Evolutionary conservation across 164 flowering plant genomes (phyloP), one percentile per base, ranked within the genome.

Genomic region (Cinnamomum micranthum): DNA sequence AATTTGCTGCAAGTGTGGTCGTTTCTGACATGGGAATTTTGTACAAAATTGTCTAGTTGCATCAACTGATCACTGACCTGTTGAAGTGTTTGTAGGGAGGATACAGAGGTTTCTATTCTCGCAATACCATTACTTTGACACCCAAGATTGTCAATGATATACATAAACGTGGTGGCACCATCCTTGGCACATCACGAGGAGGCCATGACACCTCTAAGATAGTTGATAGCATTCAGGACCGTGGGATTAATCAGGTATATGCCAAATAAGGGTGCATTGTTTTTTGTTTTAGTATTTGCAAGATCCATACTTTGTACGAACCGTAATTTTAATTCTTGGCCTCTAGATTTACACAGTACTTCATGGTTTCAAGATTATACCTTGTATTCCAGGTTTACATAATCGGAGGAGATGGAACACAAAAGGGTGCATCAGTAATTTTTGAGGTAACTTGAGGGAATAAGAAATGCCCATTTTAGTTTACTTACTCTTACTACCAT

Each of bases 341-440:
- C 24, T 60, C 69, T 22, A 71, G 20, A 4, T 35, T 6, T 17
- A 9, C 17, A 3, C 3, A 3, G 47, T 7, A 62, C 9, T 58
- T 25, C 2, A 20, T 24, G 28, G 62, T 73, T 24, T 72, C 20
- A 31, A 15, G 19, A 14, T 55, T 17, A 41, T 41, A 20, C 60
- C 60, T 55, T 55, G 17, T 66, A 6, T 75, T 70, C 28, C 81
- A 92, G 97, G 97, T 92, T 60, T 92, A 88, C 73, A 87, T 92
- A 71, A 85, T 92, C 77, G 97, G 94, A 69, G 97, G 97, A 22
- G 97, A 92, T 86, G 97, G 97, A 73, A 91, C 97, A 71, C 94
- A 86, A 71, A 91, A 82, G 78, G 97, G 97, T 73, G 95, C 95
- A 66, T 78, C 95, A 68, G 92, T 79, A n/a, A 91, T 92, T 47